phyloP scores from a whole-genome alignment of 2,329 filamentous ascomycete species.

The Biscogniauxia marginata region DNA sequence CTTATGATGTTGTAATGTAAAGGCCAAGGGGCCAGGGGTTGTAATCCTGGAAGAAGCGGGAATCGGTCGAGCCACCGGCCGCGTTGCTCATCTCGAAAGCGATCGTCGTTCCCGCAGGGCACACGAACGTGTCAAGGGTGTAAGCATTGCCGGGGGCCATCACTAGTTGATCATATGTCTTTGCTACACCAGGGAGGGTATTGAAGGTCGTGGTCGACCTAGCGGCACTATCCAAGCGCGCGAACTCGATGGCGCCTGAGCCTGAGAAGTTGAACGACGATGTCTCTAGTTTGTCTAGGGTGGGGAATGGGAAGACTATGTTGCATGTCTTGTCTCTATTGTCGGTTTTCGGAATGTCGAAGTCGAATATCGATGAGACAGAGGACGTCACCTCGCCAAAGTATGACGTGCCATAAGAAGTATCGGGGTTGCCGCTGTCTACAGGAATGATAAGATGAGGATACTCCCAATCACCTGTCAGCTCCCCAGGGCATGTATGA shows the following conservation, averaged over 20 bases:
- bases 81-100: conserved; percentile 45
- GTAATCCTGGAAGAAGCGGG: conserved; percentile 65
- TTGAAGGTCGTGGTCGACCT: conserved; percentile 50
- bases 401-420: conserved; percentile 50
- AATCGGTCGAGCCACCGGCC: conserved; percentile 46
- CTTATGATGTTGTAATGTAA: conserved; percentile 37
- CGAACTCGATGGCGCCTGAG: conserved; percentile 52
- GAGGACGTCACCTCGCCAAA: conserved; percentile 52
- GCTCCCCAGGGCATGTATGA: conserved; percentile 41
- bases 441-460: conserved; percentile 64
- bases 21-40: conserved; percentile 48
- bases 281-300: conserved; percentile 53
- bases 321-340: conserved; percentile 59
- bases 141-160: conserved; percentile 55
- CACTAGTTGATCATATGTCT: conserved; percentile 42
- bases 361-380: conserved; percentile 64
- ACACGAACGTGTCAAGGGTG: conserved; percentile 51
- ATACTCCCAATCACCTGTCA: conserved; percentile 49
- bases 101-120: conserved; percentile 52
- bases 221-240: conserved; percentile 46
- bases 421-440: conserved; percentile 49
- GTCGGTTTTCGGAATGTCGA: conserved; percentile 58
- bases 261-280: conserved; percentile 50
- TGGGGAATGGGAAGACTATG: conserved; percentile 65
- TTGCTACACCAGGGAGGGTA: conserved; percentile 46